Conservation (phyloP, 176 grass and related monocot genomes). For the Panicum miliaceum region DNA sequence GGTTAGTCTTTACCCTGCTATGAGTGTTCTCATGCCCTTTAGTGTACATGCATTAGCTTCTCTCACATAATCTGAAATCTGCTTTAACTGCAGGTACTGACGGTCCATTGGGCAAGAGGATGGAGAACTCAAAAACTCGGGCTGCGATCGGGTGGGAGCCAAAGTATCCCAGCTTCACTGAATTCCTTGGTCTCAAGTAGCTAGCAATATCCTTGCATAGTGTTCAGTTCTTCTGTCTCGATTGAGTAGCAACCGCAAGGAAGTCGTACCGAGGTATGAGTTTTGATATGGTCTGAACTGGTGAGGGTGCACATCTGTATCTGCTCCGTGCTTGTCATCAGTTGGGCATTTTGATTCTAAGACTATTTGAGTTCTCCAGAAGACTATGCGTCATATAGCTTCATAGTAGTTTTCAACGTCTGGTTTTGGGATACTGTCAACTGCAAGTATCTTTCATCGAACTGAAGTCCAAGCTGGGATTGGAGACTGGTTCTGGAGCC, state of each 20-base stretch:
- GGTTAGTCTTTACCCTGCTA: slow-evolving; percentile 49
- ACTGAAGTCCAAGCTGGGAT: background rate
- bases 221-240: background rate
- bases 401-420: background rate
- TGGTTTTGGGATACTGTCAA: background rate
- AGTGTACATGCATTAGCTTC: background rate
- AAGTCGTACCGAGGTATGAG: background rate
- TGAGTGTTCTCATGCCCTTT: background rate
- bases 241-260: background rate
- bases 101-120: slow-evolving; percentile 84
- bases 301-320: background rate
- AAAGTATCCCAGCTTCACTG: slow-evolving; percentile 61
- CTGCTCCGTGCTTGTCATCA: background rate
- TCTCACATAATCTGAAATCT: background rate
- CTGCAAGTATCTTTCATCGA: background rate
- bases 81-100: slow-evolving; percentile 52
- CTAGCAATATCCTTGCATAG: slow-evolving; percentile 14
- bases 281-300: background rate
- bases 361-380: background rate
- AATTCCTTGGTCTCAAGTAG: slow-evolving; percentile 63
- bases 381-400: background rate
- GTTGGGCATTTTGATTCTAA: background rate
- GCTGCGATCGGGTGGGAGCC: slow-evolving; percentile 80
- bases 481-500: background rate
- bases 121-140: slow-evolving; percentile 81